Conservation (phyloP, 2,329 filamentous ascomycete genomes). For the Bipolaris victoriae region DNA sequence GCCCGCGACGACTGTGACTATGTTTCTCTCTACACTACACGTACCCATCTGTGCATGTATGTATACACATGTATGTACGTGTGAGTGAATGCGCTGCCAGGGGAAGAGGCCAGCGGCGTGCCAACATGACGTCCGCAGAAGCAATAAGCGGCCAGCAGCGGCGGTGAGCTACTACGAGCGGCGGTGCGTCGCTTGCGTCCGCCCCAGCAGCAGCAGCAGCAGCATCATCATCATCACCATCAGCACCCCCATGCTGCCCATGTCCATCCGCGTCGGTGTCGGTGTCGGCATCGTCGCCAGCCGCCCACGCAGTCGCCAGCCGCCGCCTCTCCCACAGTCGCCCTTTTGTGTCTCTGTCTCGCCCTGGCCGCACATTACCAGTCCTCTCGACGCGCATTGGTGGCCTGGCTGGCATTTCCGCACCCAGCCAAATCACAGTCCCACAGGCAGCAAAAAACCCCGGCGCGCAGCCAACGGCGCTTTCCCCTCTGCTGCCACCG, state of each 20-base stretch:
- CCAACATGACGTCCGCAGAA: conserved; percentile 15
- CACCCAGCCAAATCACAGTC: conserved; percentile 41
- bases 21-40: not conserved
- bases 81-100: not conserved
- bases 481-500: conserved; percentile 17
- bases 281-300: too few relatives aligned
- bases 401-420: conserved; percentile 21
- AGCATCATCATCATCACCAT: not conserved
- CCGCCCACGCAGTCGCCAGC: not conserved
- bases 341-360: not conserved
- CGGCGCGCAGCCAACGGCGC: conserved; percentile 43
- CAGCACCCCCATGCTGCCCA: not conserved
- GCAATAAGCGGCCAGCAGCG: conserved; percentile 14
- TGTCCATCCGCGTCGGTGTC: too few relatives aligned
- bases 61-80: not conserved
- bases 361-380: not conserved
- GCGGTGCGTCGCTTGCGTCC: conserved; percentile 9
- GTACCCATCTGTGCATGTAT: not conserved
- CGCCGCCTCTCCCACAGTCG: not conserved
- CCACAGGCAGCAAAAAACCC: conserved; percentile 23
- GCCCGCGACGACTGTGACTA: not conserved
- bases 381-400: not conserved
- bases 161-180: conserved; percentile 16
- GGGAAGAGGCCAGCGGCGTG: too few relatives aligned
- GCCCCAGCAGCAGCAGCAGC: not conserved